Base-by-base conservation (phyloP, 495 filamentous ascomycete genomes). In the Xylaria acuta region DNA sequence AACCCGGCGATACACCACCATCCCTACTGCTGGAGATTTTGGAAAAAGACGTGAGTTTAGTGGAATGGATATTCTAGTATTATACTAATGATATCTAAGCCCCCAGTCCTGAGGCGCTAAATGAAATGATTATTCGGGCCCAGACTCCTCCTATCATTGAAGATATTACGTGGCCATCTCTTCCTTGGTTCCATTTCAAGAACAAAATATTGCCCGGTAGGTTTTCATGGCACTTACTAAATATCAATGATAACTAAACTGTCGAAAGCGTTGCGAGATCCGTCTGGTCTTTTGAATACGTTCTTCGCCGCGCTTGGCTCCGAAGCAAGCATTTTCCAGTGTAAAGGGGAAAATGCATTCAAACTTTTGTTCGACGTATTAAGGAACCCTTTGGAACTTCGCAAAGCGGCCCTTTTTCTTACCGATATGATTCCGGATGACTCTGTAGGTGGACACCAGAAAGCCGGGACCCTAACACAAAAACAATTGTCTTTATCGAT, bases 171-270 rank as follows among this genome's bases (percentile, higher is more conserved):
- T 69, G 66, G 66, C 66, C 66, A 22, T 1, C 51, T 1, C 66
- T 69, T 45, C 66, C 66, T 0, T 69, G 66, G 66, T 59, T 69
- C 27, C 34, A 4, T 1, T 69, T 69, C 66, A 30, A 59, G 40
- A 30, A 58, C 7, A 45, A 7, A 32, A 1, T 59, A 22, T 38
- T 30, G 5, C 22, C 18, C 7, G 12, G 51, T 69, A 69, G 2
- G 51, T 59, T 43, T 0, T 12, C 18, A 40, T 38, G 5, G 5
- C 14, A 64, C 3, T 20, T 1, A 9, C 9, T 7, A 34, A n/a
- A 5, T 47, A 2, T 36, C 0, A 12, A 9, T 47, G 14, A 22
- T 20, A 0, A 18, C 62, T 64, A 47, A 64, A 20, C 14, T 4
- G 0, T 49, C 6, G 12, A 2, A 65, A 65, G 63, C 1, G 3